These are phyloP conservation scores for Dryadomyces quercivorus DNA, from an alignment of 2,329 filamentous ascomycete species.

Conservation along the genomic window DNA sequence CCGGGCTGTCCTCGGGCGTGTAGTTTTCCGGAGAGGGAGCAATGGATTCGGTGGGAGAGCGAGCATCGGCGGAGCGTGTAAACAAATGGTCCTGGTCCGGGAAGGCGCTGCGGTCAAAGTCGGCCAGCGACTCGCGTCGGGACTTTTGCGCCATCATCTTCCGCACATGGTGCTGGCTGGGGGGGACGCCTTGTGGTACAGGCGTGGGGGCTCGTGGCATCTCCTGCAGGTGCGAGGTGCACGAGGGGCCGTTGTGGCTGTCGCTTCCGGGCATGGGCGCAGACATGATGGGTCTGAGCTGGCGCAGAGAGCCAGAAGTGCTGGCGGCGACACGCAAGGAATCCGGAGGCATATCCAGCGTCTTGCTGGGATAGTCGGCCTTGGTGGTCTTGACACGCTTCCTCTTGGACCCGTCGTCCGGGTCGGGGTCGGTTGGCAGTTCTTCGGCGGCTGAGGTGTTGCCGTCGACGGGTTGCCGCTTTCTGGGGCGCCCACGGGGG, in stretches of 20 bases:
- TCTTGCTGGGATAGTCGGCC: conserved; percentile 43
- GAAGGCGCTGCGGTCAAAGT: conserved; percentile 19
- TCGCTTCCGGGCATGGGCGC: conserved; percentile 24
- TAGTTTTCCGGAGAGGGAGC: conserved; percentile 38
- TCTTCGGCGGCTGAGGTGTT: conserved; percentile 67
- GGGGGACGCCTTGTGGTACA: conserved; percentile 41
- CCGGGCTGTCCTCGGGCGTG: conserved; percentile 54
- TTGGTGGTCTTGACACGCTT: conserved; percentile 74
- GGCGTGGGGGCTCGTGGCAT: conserved; percentile 68
- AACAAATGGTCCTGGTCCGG: conserved; percentile 16
- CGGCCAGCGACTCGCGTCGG: conserved; percentile 44
- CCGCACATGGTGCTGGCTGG: conserved; percentile 15
- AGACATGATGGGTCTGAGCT: conserved; percentile 60
- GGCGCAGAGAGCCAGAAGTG: conserved; percentile 76
- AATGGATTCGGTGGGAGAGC: conserved; percentile 39
- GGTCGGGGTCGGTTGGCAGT: conserved; percentile 33
- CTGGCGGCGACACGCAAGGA: conserved; percentile 84
- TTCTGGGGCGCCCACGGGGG: conserved; percentile 43
- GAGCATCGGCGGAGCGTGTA: conserved; percentile 33
- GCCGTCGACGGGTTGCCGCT: conserved; percentile 40
- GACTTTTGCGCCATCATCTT: conserved; percentile 29
- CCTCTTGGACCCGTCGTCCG: conserved; percentile 45
- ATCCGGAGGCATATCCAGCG: conserved; percentile 62
- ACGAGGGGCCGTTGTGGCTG: conserved; percentile 16
- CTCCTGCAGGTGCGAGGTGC: conserved; percentile 50